Evolutionary conservation across 805 yeast genomes (phyloP), one percentile per base, ranked within the genome.

Genomic region (Metschnikowia amazonensis): DNA sequence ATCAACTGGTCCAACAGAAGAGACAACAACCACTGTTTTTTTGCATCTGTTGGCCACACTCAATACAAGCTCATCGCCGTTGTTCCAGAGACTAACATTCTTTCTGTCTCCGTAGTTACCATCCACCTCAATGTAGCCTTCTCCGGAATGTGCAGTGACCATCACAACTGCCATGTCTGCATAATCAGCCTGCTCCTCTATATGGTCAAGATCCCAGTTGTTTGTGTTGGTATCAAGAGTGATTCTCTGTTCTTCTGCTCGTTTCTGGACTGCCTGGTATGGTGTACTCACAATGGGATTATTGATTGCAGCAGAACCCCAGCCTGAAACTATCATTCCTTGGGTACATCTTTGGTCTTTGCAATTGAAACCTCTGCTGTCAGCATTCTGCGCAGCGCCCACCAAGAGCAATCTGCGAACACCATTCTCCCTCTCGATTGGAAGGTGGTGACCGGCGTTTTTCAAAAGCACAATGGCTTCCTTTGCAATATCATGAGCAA

Each of bases 241-340:
- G 56, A 77, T 74, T 7, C 75, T 77, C 40, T 66, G 60, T 30
- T 66, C 69, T 28, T 69, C 60, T 2, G 83, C 82, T 46, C 68
- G 67, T 28, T 63, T 62, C 3, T 74, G 65, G 32, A 81, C 73
- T 1, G 80, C 83, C 56, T 79, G 82, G 47, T 69, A 69, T 0
- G 86, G 85, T 1, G 84, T 74, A n/a, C 78, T 67, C 3, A 79
- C 76, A 56, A 66, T 77, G 2, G 82, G 81, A 35, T 77, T 74
- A 51, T 70, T 74, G 13, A 75, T 82, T 9, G 81, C 69, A 0
- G 84, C 80, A 4, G 86, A 80, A 0, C 86, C 87, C 82, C 86
- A 79, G 11, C 86, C 86, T 25, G 76, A 69, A 28, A 78, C 75
- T 34, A 81, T 56, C 1, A 78, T 73, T 2, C 86, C 87, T 46